Evolutionary conservation across 495 filamentous ascomycete genomes (phyloP), one percentile per base, ranked within the genome.

Genomic region (Hypoxylon cercidicola): DNA sequence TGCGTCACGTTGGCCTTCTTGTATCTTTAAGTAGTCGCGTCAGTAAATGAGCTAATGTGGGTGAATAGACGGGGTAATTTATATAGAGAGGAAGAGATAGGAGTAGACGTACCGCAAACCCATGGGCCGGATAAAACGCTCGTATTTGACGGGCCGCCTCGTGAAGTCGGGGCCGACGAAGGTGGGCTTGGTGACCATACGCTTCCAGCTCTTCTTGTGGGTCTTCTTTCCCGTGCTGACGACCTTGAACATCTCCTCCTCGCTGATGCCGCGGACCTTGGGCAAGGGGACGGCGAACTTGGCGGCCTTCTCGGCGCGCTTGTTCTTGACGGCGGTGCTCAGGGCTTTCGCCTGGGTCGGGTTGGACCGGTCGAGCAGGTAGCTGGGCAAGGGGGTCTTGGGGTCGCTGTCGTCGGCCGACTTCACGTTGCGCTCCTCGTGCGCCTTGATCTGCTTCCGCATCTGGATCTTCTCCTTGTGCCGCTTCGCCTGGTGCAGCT

Each of bases 401-500:
- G 87, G 88, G 18, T 91, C 89, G 77, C 90, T 88, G 65, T 88
- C 85, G n/a, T 87, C 85, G n/a, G 87, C 82, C n/a, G 91, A 89
- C 78, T 97, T 96, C 82, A 98, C 88, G 72, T 96, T 96, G 77
- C 91, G 89, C 82, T 97, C 91, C 75, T 99, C 95, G 80, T 94
- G 90, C 58, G 90, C 88, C 77, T 89, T 90, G 85, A 99, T 96
- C 70, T 88, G 83, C 86, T 99, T 97, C 78, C 91, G 90, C 91
- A 99, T 94, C 87, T 97, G 93, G 76, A 99, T 98, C 89, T 99
- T 99, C 81, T 98, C 91, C 71, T 90, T 86, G 79, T 93, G 92
- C 39, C 95, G 86, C 85, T 95, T 90, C 83, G 97, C 90, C 76
- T 92, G 89, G 82, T 96, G 90, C 72, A 97, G 84, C 83, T 99